phyloP scores from a whole-genome alignment of 2,329 filamentous ascomycete genomes.

The Grosmannia clavigera region DNA sequence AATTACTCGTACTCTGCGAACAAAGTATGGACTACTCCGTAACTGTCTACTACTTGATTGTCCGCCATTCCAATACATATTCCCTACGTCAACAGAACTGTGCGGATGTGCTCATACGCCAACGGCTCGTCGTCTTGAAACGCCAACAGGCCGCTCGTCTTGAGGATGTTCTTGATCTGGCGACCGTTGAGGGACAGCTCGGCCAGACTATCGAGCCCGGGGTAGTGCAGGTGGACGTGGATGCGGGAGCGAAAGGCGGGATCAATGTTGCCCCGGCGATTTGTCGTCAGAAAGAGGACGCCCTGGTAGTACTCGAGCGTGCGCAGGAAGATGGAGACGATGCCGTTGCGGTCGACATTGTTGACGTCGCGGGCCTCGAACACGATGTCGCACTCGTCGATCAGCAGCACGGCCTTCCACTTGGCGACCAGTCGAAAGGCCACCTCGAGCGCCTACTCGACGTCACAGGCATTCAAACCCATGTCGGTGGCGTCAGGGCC shows the following conservation, averaged over 20 bases:
- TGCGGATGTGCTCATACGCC: constrained; percentile 9
- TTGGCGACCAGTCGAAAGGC: constrained; percentile 62
- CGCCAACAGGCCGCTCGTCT: background rate
- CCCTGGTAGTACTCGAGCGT: constrained; percentile 35
- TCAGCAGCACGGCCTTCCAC: constrained; percentile 59
- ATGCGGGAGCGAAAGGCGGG: constrained; percentile 34
- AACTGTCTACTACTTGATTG: too few species aligned
- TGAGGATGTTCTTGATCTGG: background rate
- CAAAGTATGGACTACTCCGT: too few species aligned
- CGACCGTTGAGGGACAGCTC: background rate
- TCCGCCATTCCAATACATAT: too few species aligned
- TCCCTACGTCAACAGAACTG: background rate
- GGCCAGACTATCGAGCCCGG: background rate
- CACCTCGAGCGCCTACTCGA: constrained; percentile 53
- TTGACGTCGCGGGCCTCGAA: constrained; percentile 12
- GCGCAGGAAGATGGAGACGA: constrained; percentile 27
- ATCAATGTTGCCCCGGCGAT: constrained; percentile 32
- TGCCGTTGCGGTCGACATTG: constrained; percentile 26
- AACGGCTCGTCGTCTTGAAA: background rate
- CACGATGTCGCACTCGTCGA: constrained; percentile 51
- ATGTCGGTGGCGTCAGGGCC: constrained; percentile 50
- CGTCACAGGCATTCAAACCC: constrained; percentile 49
- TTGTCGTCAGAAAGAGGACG: constrained; percentile 36
- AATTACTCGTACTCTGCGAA: too few species aligned
- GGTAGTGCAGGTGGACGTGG: constrained; percentile 35